Percentiles rank a stretch among this genome's conserved stretches.
These are phyloP conservation scores for Shiraia bambusicola DNA, from an alignment of 2,329 filamentous ascomycete genomes.

Conservation along the genomic window DNA sequence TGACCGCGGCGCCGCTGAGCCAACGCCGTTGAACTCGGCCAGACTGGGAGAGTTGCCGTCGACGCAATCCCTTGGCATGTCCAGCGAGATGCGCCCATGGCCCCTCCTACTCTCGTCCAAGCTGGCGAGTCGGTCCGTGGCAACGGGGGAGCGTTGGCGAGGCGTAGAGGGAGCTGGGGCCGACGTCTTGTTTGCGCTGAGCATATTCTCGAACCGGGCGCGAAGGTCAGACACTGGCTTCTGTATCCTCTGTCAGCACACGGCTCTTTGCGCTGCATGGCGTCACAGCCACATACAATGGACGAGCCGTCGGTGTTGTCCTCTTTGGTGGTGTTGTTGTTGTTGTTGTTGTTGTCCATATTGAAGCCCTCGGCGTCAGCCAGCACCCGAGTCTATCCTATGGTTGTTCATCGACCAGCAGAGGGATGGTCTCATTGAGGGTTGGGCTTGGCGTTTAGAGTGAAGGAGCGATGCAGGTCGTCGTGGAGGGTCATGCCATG, in stretches of 20 bases:
- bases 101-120: slow-evolving; percentile 32
- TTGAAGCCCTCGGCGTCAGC: slow-evolving; percentile 33
- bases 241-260: slow-evolving; percentile 46
- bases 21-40: slow-evolving; percentile 42
- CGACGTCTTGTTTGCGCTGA: slow-evolving; percentile 43
- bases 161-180: slow-evolving; percentile 23
- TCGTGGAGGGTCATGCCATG: slow-evolving; percentile 23
- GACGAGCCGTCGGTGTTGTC: slow-evolving; percentile 75
- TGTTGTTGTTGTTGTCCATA: slow-evolving; percentile 40
- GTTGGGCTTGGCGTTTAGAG: slow-evolving; percentile 18
- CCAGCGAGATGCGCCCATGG: slow-evolving; percentile 45
- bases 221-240: slow-evolving; percentile 80
- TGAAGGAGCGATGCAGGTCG: slow-evolving; percentile 14
- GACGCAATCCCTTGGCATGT: slow-evolving; percentile 42
- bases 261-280: neutral
- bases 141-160: slow-evolving; percentile 37
- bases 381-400: slow-evolving; percentile 34
- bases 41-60: slow-evolving; percentile 25
- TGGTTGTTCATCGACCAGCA: slow-evolving; percentile 37
- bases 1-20: slow-evolving; percentile 36
- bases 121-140: slow-evolving; percentile 29
- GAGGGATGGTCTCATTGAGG: slow-evolving; percentile 35
- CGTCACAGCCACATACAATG: slow-evolving; percentile 56
- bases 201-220: slow-evolving; percentile 79
- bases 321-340: slow-evolving; percentile 41